phyloP scores from a whole-genome alignment of 1,284 basidiomycete genomes.

The Amylostereum chailletii region DNA sequence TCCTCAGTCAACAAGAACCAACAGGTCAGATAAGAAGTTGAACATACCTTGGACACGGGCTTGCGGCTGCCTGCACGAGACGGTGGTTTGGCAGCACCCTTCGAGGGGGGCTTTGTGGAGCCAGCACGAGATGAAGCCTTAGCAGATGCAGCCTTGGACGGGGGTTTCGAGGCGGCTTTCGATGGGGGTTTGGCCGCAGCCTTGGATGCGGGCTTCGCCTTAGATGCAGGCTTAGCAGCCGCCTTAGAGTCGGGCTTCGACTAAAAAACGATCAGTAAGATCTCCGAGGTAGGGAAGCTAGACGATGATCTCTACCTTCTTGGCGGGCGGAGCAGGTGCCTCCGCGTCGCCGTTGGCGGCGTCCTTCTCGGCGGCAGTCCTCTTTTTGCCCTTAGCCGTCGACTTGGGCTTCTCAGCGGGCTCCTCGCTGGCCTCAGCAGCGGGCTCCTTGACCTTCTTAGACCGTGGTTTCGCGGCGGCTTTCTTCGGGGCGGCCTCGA shows the following conservation, averaged over 20 bases:
- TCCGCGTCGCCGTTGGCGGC: constrained; percentile 18
- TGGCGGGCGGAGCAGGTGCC: constrained; percentile 22
- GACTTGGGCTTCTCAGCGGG: constrained; percentile 44
- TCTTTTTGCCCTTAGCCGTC: constrained; percentile 44
- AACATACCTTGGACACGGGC: constrained; percentile 8
- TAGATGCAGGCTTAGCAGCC: constrained; percentile 22
- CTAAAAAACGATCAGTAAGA: constrained; percentile 7
- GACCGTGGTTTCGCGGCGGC: constrained; percentile 49
- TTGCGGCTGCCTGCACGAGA: constrained; percentile 8
- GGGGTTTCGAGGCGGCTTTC: constrained; percentile 8
- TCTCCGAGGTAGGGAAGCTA: background rate
- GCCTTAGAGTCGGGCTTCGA: constrained; percentile 21
- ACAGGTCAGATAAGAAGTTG: background rate
- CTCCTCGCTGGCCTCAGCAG: constrained; percentile 20
- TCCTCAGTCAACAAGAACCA: background rate
- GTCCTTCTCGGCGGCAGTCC: constrained; percentile 27
- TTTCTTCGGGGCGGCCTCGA: constrained; percentile 39
- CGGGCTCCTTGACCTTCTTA: constrained; percentile 37
- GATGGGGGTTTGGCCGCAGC: constrained; percentile 12
- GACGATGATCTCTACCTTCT: constrained; percentile 20
- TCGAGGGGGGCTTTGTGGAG: constrained; percentile 11
- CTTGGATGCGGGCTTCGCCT: constrained; percentile 20
- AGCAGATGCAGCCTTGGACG: constrained; percentile 9
- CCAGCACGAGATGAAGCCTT: constrained; percentile 11
- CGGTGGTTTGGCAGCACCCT: constrained; percentile 8